Evolutionary conservation across 805 yeast species (phyloP).

Genomic region (Ogataea sp.): DNA sequence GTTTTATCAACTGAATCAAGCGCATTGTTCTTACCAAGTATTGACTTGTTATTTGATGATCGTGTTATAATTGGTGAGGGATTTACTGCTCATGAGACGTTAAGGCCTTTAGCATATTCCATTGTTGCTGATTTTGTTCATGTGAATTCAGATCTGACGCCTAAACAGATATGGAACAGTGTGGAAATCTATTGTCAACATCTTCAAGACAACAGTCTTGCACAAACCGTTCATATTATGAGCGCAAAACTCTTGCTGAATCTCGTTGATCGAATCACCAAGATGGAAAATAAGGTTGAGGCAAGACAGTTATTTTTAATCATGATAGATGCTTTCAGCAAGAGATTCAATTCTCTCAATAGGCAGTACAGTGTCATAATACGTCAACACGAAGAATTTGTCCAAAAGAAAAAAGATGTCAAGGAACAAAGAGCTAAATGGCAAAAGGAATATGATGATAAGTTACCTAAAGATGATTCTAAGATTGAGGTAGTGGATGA

Average conservation of each 20-base stretch:
- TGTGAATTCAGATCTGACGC: conserved; percentile 73
- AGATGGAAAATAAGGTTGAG: conserved; percentile 72
- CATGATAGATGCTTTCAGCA: conserved; percentile 82
- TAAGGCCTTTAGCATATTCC: conserved; percentile 89
- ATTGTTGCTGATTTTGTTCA: conserved; percentile 95
- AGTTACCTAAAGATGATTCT: conserved; percentile 1
- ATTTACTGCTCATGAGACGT: conserved; percentile 79
- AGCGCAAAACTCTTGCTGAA: conserved; percentile 86
- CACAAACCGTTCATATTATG: conserved; percentile 91
- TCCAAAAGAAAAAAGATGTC: conserved; percentile 32
- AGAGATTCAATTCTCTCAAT: conserved; percentile 70
- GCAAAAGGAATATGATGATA: conserved; percentile 33
- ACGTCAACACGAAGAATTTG: conserved; percentile 49
- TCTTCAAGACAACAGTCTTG: conserved; percentile 72
- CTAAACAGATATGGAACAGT: conserved; percentile 81
- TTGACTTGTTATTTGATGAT: conserved; percentile 81
- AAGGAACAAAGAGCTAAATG: conserved; percentile 33
- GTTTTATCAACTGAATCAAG: conserved; percentile 88
- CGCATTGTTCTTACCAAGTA: conserved; percentile 71
- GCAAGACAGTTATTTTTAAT: conserved; percentile 77
- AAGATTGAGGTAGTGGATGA: conserved; percentile 1
- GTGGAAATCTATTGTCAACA: conserved; percentile 75
- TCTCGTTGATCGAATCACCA: conserved; percentile 80
- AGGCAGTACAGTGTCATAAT: conserved; percentile 60
- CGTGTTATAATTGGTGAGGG: conserved; percentile 88